Percentiles rank a stretch among this genome's conserved stretches.
phyloP scores from a whole-genome alignment of 2,329 filamentous ascomycete species.

The Mollisiaceae sp. region DNA sequence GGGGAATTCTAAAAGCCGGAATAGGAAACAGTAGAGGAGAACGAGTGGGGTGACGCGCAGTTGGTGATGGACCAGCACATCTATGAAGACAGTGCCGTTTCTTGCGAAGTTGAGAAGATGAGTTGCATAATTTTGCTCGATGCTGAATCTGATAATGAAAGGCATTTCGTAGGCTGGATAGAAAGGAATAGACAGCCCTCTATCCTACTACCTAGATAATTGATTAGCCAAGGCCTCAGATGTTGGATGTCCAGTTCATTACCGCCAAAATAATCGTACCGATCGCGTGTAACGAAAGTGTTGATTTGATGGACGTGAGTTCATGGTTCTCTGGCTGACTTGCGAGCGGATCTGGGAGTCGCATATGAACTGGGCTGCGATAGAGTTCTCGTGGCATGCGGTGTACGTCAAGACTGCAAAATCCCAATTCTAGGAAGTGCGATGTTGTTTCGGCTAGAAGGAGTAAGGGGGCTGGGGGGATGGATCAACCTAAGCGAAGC shows the following conservation, averaged over 20 bases:
- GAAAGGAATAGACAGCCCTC: not conserved
- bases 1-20: not conserved
- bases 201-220: not conserved
- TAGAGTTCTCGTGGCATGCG: no score
- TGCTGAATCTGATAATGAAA: not conserved
- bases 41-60: not conserved
- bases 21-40: not conserved
- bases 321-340: no score
- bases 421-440: no score
- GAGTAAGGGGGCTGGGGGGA: not conserved
- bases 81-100: not conserved
- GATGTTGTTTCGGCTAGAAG: not conserved
- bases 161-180: not conserved
- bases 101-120: not conserved
- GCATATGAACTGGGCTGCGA: no score
- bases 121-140: not conserved
- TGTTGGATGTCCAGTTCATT: not conserved
- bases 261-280: not conserved
- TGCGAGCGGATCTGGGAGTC: no score
- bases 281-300: not conserved
- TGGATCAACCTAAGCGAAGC: not conserved
- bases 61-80: not conserved
- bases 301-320: no score
- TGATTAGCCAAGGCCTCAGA: not conserved
- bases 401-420: no score